Evolutionary conservation across 371 early-diverging fungal genomes (phyloP), one percentile per base, ranked within the genome.

Genomic region (Circinella minor): DNA sequence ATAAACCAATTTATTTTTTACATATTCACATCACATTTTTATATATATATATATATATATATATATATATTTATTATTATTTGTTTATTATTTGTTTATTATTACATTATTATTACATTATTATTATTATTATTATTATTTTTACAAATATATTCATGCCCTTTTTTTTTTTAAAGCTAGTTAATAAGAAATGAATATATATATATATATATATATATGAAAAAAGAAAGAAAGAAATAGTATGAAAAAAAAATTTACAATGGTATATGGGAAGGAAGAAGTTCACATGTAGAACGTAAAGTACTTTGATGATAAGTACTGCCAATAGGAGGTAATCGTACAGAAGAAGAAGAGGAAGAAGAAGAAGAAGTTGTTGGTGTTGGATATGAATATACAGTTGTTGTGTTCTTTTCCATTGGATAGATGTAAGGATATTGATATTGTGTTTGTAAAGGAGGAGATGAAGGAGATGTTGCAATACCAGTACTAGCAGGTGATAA

Each of bases 231-330:
- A 17, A 20, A 64, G 15, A 4, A 37, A 51, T 36, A 15, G n/a
- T n/a, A n/a, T n/a, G n/a, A n/a, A n/a, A 36, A 17, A 13, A 51
- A 66, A 61, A 51, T 51, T 67, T 55, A 67, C 68, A 59, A 61
- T 36, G 68, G 61, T 59, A 67, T 61, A 47, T 67, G 34, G 36
- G 61, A 61, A 10, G 68, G 68, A 36, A 67, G 43, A 36, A 67
- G 14, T 20, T 67, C 61, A 49, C 68, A 67, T 59, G 68, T 67
- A 27, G 68, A 67, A 20, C 68, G 68, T 34, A 60, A 36, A 14
- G 68, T 43, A 20, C 61, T 55, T 36, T 18, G 68, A 20, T 61
- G 65, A 54, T 38, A 43, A 10, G 54, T 11, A 7, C 54, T 51
- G 4, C 14, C 54, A 10, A 67, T 14, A 49, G 61, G 61, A 4